A percentile compares a stretch with the other conserved stretches of the same genome.
Conservation (phyloP, 768 basidiomycete genomes). For the Cystofilobasidium capitatum region DNA sequence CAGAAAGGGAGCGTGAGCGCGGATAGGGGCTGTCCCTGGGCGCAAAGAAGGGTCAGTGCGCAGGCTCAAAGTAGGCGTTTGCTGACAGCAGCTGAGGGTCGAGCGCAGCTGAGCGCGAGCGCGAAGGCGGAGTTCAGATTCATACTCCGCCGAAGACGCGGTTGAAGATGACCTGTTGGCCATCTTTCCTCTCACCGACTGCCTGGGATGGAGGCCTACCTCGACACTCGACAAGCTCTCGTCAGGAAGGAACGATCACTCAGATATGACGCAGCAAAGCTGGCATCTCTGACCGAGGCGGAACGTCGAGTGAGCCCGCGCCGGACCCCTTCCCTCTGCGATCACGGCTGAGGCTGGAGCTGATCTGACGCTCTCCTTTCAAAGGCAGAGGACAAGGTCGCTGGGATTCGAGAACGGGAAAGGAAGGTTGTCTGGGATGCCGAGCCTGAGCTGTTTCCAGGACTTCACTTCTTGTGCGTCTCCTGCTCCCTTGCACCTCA, state of each 20-base stretch:
- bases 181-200: neutral
- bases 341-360: constrained; percentile 13
- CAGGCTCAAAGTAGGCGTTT: no score
- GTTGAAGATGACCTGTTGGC: no score
- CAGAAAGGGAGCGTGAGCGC: no score
- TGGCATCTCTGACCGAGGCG: neutral
- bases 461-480: constrained; percentile 60
- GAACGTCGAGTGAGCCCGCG: neutral
- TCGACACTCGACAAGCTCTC: neutral
- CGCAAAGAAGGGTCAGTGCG: no score
- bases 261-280: constrained; percentile 6
- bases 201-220: neutral
- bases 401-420: constrained; percentile 51
- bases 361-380: constrained; percentile 34
- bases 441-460: constrained; percentile 58
- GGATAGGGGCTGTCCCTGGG: no score
- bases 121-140: no score
- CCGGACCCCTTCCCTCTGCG: neutral
- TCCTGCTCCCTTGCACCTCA: no score
- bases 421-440: constrained; percentile 52
- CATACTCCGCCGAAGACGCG: no score
- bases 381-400: constrained; percentile 52
- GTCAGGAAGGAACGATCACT: constrained; percentile 2
- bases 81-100: no score
- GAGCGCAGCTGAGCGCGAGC: no score